phyloP scores from a whole-genome alignment of 441 rosid species.

The Adansonia grandidieri region DNA sequence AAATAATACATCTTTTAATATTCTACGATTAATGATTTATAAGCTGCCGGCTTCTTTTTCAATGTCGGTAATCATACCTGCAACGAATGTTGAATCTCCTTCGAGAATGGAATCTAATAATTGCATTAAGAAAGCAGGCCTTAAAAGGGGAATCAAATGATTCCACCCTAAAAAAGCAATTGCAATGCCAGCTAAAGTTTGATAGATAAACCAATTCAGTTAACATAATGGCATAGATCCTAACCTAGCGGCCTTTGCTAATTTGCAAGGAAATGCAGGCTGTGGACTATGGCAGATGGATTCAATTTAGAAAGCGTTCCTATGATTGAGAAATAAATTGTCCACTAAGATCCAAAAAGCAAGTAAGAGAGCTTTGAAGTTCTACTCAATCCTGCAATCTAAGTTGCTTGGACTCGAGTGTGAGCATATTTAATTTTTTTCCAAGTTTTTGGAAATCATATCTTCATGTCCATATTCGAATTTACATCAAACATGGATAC shows the following conservation, averaged over 20 bases:
- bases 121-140: conserved; percentile 7
- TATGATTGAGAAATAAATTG: neutral
- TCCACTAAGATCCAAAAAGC: conserved; percentile 9
- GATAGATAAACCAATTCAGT: neutral
- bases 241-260: neutral
- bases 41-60: neutral
- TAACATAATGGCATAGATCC: neutral
- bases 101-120: conserved; percentile 20
- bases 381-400: neutral
- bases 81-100: neutral
- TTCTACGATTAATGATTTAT: conserved; percentile 1
- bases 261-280: neutral
- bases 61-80: neutral
- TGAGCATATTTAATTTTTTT: no score
- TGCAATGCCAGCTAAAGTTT: neutral
- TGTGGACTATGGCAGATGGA: neutral
- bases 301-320: neutral
- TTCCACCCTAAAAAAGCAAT: neutral
- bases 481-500: no score
- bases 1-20: neutral
- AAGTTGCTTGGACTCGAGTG: no score
- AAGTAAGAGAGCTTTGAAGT: neutral
- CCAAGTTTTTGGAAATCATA: no score
- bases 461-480: no score
- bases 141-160: neutral